Conservation (phyloP, 2,329 filamentous ascomycete species). For the Aureobasidium leucospermi region DNA sequence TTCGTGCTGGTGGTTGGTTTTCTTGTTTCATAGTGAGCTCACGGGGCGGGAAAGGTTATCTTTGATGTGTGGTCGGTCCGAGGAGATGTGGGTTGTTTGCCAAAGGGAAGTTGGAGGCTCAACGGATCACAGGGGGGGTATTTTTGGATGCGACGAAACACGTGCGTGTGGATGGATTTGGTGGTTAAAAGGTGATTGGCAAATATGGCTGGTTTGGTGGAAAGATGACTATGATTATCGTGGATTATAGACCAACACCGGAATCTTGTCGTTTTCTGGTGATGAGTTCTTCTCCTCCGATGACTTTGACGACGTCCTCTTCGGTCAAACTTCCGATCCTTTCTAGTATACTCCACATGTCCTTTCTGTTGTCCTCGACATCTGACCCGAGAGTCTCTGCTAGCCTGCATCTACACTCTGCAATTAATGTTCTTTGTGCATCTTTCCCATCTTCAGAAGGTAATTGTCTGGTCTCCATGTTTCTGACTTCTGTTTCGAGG, state of each 20-base stretch:
- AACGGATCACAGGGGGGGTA: too few species aligned
- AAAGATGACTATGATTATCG: too few species aligned
- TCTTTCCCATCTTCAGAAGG: background rate
- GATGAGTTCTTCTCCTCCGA: conserved; percentile 2
- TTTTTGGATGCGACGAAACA: too few species aligned
- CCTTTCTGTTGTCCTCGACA: background rate
- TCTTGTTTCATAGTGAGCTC: too few species aligned
- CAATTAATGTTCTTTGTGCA: background rate
- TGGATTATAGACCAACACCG: background rate
- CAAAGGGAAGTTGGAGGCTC: too few species aligned
- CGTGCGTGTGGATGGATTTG: too few species aligned
- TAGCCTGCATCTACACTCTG: background rate
- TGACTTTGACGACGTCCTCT: background rate
- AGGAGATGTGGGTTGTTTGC: too few species aligned
- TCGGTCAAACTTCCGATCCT: background rate
- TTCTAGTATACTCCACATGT: background rate
- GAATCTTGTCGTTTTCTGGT: background rate
- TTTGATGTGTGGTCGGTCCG: too few species aligned
- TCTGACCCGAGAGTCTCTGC: background rate
- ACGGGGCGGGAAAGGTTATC: too few species aligned
- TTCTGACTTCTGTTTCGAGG: background rate
- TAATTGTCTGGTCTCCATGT: conserved; percentile 7
- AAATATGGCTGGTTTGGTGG: background rate
- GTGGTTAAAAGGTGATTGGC: too few species aligned
- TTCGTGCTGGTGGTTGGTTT: too few species aligned